Evolutionary conservation across 306 rosid species (phyloP).

Genomic region (Pachyrhizus erosus): DNA sequence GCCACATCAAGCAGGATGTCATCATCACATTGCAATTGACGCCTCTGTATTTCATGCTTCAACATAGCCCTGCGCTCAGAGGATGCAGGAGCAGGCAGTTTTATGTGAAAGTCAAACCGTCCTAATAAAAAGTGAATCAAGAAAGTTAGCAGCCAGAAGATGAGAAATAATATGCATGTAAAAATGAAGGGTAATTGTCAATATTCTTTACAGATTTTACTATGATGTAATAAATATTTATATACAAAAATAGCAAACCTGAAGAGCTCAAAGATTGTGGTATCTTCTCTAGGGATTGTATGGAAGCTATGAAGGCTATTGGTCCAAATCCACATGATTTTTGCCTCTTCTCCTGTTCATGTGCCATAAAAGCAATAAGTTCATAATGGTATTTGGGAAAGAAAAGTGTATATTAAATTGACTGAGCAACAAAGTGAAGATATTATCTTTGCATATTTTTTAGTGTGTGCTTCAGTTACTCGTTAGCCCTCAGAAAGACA

Average conservation of each 20-base stretch:
- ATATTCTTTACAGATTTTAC: constrained; percentile 23
- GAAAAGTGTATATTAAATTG: constrained; percentile 2
- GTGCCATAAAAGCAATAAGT: constrained; percentile 19
- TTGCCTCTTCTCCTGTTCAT: constrained; percentile 71
- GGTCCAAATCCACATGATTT: constrained; percentile 84
- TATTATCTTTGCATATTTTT: background rate
- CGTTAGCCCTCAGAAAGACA: background rate
- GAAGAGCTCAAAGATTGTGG: constrained; percentile 88
- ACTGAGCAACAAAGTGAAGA: constrained; percentile 28
- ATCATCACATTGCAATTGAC: constrained; percentile 75
- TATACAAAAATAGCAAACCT: constrained; percentile 60
- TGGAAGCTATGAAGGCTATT: constrained; percentile 76
- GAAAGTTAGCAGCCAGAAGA: constrained; percentile 39
- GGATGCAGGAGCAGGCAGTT: constrained; percentile 91
- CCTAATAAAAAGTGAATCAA: constrained; percentile 55
- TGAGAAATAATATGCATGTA: constrained; percentile 30
- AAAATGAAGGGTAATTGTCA: background rate
- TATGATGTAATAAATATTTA: constrained; percentile 5
- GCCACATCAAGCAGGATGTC: constrained; percentile 78
- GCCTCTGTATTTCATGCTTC: constrained; percentile 84
- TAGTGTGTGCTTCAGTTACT: constrained; percentile 32
- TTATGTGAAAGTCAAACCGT: constrained; percentile 89
- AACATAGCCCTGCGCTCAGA: constrained; percentile 84
- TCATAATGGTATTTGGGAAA: constrained; percentile 27
- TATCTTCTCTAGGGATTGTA: constrained; percentile 74